Percentiles rank a stretch among this genome's conserved stretches.
phyloP scores from a whole-genome alignment of 1,284 basidiomycete species.

The Puccinia sorghi region DNA sequence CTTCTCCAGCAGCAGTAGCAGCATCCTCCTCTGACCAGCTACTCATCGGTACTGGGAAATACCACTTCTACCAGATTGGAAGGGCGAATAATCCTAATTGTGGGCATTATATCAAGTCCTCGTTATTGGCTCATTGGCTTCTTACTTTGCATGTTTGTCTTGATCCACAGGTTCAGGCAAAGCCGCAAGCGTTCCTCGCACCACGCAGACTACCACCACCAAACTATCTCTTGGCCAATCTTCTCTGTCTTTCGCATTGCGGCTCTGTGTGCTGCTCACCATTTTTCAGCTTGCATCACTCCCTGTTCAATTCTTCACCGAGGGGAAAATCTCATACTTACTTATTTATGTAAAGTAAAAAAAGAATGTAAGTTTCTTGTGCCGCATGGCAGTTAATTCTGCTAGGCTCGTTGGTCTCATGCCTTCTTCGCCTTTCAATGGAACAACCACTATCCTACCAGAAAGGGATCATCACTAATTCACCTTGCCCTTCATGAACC shows the following conservation, averaged over 20 bases:
- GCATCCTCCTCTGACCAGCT: background rate
- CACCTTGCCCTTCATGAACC: constrained; percentile 5
- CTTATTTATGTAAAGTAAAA: too few relatives aligned
- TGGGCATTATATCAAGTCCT: background rate
- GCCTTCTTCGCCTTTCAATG: background rate
- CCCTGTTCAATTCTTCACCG: constrained; percentile 33
- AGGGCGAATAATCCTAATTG: background rate
- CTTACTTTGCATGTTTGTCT: constrained; percentile 8
- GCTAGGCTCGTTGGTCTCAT: background rate
- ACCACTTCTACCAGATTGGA: background rate
- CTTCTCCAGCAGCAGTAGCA: background rate
- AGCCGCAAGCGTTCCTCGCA: constrained; percentile 3
- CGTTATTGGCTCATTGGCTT: constrained; percentile 13
- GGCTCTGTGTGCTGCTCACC: constrained; percentile 11
- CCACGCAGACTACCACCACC: constrained; percentile 10
- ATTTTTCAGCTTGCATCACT: constrained; percentile 30
- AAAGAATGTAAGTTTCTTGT: constrained; percentile 32
- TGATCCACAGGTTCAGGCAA: constrained; percentile 8
- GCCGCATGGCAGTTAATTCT: constrained; percentile 13
- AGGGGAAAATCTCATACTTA: constrained; percentile 25
- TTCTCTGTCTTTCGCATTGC: constrained; percentile 26
- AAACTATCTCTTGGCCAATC: constrained; percentile 9
- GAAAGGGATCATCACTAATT: background rate
- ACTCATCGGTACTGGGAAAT: too few relatives aligned
- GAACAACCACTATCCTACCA: constrained; percentile 8